Evolutionary conservation across 2,329 filamentous ascomycete species (phyloP), one percentile per base, ranked within the genome.

Genomic region (Verticillium dahliae): DNA sequence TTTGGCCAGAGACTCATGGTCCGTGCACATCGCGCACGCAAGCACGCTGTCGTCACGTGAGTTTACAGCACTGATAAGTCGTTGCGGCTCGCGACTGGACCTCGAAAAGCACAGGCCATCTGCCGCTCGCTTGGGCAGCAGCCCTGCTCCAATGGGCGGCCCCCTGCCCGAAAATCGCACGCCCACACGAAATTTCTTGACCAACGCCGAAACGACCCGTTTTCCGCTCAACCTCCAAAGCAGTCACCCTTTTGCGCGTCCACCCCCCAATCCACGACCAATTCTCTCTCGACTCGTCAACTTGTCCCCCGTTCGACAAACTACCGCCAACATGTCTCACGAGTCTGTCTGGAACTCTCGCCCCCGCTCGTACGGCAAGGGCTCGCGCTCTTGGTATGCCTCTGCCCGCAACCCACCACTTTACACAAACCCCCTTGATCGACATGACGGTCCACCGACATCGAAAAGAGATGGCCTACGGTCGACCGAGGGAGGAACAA

Each of bases 341-440:
- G 94, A 98, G 86, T 92, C 90, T 78, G 92, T 98, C 84, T 99
- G 94, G 93, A 97, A 96, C 89, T 97, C 92, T 77, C 93, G 95
- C 81, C 95, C 95, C 77, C 90, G 93, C 82, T 92, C 81, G 80
- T 97, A 96, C 87, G 94, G 94, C 86, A 97, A 97, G 89, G 94
- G 94, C 83, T 85, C 91, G 80, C 90, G 93, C 81, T 81, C 83
- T 78, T 97, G 93, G 93, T 97, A 92, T 79, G 90, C 27, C 27
- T 31, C 27, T 31, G 27, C 27, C 27, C 27, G 50, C 60, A 83
- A 60, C 31, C 54, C 54, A 11, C 54, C 27, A 31, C 27, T 31
- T 31, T 31, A 31, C 27, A 31, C 27, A 31, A 31, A 4, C 27
- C 57, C 38, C 57, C 39, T 35, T 38, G 27, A 39, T 50, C 57